Evolutionary conservation across 2,329 filamentous ascomycete species (phyloP).

Genomic region (Colletotrichum gigasporum): DNA sequence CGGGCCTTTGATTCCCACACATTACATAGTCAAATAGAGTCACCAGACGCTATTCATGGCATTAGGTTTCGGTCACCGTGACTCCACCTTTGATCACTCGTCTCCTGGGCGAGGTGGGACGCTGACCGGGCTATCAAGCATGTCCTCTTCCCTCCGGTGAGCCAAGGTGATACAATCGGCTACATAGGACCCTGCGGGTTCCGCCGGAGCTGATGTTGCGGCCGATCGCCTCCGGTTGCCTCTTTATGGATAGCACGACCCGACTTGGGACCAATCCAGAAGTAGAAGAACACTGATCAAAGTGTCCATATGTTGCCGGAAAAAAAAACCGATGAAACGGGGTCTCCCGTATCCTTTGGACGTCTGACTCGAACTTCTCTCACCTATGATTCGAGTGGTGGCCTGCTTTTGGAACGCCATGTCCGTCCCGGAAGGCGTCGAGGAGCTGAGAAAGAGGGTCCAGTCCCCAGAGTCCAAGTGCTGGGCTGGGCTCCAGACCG

Average conservation of each 20-base stretch:
- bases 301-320: not conserved
- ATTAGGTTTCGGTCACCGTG: not conserved
- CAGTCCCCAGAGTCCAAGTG: no score
- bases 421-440: constrained; percentile 6
- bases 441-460: constrained; percentile 10
- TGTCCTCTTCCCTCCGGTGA: not conserved
- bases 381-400: not conserved
- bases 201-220: not conserved
- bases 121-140: not conserved
- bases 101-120: not conserved
- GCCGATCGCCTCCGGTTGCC: constrained; percentile 1
- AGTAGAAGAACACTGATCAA: not conserved
- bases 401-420: not conserved
- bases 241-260: not conserved
- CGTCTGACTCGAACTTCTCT: not conserved
- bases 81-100: not conserved
- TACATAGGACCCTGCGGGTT: constrained; percentile 1
- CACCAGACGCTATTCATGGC: constrained; percentile 21
- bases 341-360: not conserved
- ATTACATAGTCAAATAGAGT: constrained; percentile 26
- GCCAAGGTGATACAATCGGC: not conserved
- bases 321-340: constrained; percentile 1
- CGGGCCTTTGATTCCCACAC: not conserved
- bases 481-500: not conserved
- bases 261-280: not conserved